Evolutionary conservation across 1,139 yeast species (phyloP).

Genomic region (Yamadazyma kanchanaburiensis): DNA sequence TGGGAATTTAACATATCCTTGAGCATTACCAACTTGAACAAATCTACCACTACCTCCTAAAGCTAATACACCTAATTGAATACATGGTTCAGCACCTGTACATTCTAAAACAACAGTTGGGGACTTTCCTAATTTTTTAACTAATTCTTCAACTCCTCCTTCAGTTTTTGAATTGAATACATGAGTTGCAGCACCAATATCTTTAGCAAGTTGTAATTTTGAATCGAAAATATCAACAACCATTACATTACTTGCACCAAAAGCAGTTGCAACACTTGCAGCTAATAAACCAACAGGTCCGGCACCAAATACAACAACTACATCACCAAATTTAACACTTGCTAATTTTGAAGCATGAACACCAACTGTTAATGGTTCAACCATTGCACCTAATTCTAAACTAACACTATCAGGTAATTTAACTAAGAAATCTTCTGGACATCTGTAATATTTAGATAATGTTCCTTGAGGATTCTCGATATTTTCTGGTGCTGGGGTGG

Average conservation of each 20-base stretch:
- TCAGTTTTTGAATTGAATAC: conserved; percentile 52
- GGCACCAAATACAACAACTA: conserved; percentile 81
- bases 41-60: conserved; percentile 61
- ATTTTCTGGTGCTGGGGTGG: conserved; percentile 58
- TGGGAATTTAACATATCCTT: conserved; percentile 66
- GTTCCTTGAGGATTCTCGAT: conserved; percentile 62
- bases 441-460: conserved; percentile 62
- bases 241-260: conserved; percentile 72
- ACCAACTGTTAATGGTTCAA: conserved; percentile 86
- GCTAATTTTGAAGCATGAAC: conserved; percentile 78
- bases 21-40: conserved; percentile 79
- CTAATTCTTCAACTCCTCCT: conserved; percentile 25
- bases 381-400: conserved; percentile 83
- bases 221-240: conserved; percentile 62
- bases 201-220: conserved; percentile 57
- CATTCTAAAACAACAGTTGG: conserved; percentile 66
- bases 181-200: conserved; percentile 58
- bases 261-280: conserved; percentile 76
- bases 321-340: conserved; percentile 67
- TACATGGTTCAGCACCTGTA: conserved; percentile 69
- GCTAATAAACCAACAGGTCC: conserved; percentile 88
- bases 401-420: conserved; percentile 75
- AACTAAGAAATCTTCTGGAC: conserved; percentile 83
- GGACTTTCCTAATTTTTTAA: conserved; percentile 39
- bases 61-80: conserved; percentile 57